These are phyloP conservation scores for Eurotiales sp. DNA, from an alignment of 2,329 filamentous ascomycete genomes.

Conservation along the genomic window DNA sequence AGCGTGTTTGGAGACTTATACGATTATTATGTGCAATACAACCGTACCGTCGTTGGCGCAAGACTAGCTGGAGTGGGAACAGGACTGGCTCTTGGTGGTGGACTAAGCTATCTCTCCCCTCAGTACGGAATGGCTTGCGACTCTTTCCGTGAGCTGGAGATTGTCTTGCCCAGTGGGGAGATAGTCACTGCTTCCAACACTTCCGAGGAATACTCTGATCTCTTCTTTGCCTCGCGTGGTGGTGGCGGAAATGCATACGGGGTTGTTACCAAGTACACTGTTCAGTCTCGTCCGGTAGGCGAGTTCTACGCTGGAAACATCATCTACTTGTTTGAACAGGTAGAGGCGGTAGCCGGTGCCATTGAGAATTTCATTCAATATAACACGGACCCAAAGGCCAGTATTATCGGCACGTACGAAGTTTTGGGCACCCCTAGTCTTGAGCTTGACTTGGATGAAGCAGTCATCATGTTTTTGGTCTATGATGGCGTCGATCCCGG, in stretches of 20 bases:
- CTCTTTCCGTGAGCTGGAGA: slow-evolving; percentile 10
- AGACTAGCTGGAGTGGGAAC: slow-evolving; percentile 3
- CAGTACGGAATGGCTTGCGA: slow-evolving; percentile 13
- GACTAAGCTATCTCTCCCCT: slow-evolving; percentile 11
- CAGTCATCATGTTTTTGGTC: slow-evolving; percentile 32
- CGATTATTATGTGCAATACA: not conserved
- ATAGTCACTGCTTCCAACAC: slow-evolving; percentile 14
- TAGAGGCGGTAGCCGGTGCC: slow-evolving; percentile 24
- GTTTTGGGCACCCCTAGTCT: slow-evolving; percentile 26
- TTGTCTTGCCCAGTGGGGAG: slow-evolving; percentile 7
- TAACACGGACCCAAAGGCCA: slow-evolving; percentile 33
- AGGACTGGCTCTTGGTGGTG: slow-evolving; percentile 10
- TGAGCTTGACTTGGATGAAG: slow-evolving; percentile 29
- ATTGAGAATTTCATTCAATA: slow-evolving; percentile 29
- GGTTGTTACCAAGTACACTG: slow-evolving; percentile 34
- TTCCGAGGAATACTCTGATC: slow-evolving; percentile 25
- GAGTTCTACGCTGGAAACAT: slow-evolving; percentile 29
- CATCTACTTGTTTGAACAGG: slow-evolving; percentile 25
- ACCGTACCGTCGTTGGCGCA: slow-evolving; percentile 1
- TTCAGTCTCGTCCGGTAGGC: slow-evolving; percentile 24
- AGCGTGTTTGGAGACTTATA: slow-evolving; percentile 2
- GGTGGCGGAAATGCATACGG: slow-evolving; percentile 52
- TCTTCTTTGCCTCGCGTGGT: slow-evolving; percentile 51
- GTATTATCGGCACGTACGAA: slow-evolving; percentile 33
- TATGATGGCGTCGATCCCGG: slow-evolving; percentile 33